Base-by-base conservation (phyloP, 78 protist species). In the Dictyostelium citrinum region DNA sequence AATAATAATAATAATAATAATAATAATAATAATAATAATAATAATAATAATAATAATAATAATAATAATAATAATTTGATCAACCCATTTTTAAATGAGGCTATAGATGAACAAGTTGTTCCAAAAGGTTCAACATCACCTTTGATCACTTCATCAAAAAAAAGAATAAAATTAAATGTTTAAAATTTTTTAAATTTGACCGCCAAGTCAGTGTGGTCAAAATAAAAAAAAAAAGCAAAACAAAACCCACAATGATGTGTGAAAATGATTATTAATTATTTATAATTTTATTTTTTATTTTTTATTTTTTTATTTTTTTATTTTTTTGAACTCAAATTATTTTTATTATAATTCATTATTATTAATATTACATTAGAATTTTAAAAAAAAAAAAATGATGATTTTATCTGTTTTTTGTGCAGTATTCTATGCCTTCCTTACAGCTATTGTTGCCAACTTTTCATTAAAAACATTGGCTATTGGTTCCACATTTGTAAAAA, bases 101-200 rank as follows among this genome's bases (percentile, higher is more conserved):
- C 49, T 24, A 27, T 37, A 16, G 92, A 85, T 64, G 92, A 85
- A 76, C 92, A 85, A 35, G 92, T 85, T 6, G 92, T 85, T 55
- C 92, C 92, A 41, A 85, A 81, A 61, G 91, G 70, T 6, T 84
- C 91, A 55, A 84, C 78, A 31, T 85, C 92, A 61, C 92, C 92
- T 20, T 22, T 74, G 2, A 85, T 85, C 31, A 20, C 92, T 22
- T 76, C 78, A 29, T 60, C 67, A 24, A 76, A 76, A 31, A 70
- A 70, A 70, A 70, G 77, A 70, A 70, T 70, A 33, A 70, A 70
- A 70, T 70, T 70, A 33, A 33, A 33, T 14, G 77, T 70, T 33
- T 70, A 70, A 70, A 27, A 24, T 67, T 49, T 49, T 39, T 39
- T 39, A 68, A 7, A 20, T 67, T 49, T 49, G 22, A 49, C 60